Base-by-base conservation (phyloP, 2,329 filamentous ascomycete species). In the Stagonosporopsis chrysanthemi region DNA sequence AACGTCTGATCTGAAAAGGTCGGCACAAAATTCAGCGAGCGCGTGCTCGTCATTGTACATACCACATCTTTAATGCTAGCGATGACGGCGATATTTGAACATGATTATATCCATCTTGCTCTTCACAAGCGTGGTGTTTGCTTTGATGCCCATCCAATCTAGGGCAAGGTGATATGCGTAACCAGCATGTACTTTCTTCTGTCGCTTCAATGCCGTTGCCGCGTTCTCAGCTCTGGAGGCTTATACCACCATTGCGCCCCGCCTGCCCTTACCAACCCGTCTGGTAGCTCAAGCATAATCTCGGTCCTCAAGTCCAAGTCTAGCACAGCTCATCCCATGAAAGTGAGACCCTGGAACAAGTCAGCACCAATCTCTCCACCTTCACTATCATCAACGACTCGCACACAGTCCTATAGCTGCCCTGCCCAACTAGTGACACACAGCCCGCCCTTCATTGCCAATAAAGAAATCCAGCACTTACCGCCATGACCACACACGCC, bases 401-500 rank as follows among this genome's bases (percentile, higher is more conserved):
- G 8, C 26, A 3, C 14, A 15, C 15, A 8, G 11, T 14, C 42
- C 12, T 44, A 7, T 7, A 39, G 6, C 33, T 23, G 12, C 29
- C 29, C 28, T n/a, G n/a, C n/a, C n/a, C n/a, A n/a, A n/a, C n/a
- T n/a, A n/a, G n/a, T n/a, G n/a, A n/a, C n/a, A n/a, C n/a, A n/a
- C n/a, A n/a, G n/a, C n/a, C n/a, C n/a, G n/a, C n/a, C n/a, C n/a
- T n/a, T n/a, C n/a, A 22, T n/a, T 11, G 19, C 4, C 3, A 7
- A 35, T 15, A 49, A 45, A n/a, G 8, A 33, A 39, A 52, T 17
- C 3, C 19, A 42, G 22, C 14, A 68, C 72, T 58, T 61, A 97
- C 95, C 65, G 95, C 95, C 93, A 99, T 98, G 69, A 92, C 78
- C 29, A 97, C 83, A 76, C 94, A 98, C 76, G 92, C 96, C 75